Evolutionary conservation across 2,329 filamentous ascomycete species (phyloP).

Genomic region (Blumeria graminis): DNA sequence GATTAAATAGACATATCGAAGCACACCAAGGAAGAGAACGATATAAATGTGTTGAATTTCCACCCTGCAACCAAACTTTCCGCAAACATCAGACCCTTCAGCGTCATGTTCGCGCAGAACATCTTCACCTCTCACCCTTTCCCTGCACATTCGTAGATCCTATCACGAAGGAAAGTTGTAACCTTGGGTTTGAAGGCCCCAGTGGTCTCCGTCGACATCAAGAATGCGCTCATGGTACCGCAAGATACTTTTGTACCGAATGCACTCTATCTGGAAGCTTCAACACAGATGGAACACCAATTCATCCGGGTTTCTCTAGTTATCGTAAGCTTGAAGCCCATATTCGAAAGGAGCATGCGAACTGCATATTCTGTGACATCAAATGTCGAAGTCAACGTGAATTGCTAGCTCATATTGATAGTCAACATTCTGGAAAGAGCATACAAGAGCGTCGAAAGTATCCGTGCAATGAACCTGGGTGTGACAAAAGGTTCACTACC

Average conservation of each 20-base stretch:
- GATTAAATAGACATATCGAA: constrained; percentile 53
- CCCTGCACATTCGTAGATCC: constrained; percentile 37
- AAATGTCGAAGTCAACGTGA: constrained; percentile 41
- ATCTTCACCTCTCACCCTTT: constrained; percentile 48
- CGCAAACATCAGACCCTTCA: constrained; percentile 71
- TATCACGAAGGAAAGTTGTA: constrained; percentile 30
- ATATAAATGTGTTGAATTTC: constrained; percentile 46
- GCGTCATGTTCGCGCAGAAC: constrained; percentile 55
- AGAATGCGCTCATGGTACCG: constrained; percentile 41
- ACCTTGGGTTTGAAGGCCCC: constrained; percentile 47
- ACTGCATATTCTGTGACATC: constrained; percentile 52
- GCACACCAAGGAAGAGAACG: constrained; percentile 57
- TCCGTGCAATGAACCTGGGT: constrained; percentile 41
- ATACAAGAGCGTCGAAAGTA: constrained; percentile 40
- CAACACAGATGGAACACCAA: constrained; percentile 18
- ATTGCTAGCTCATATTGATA: constrained; percentile 55
- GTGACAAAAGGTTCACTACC: constrained; percentile 56
- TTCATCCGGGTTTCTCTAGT: constrained; percentile 41
- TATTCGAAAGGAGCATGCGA: constrained; percentile 45
- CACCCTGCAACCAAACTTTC: constrained; percentile 53
- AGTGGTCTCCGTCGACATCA: constrained; percentile 48
- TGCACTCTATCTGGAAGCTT: constrained; percentile 24
- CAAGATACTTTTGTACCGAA: constrained; percentile 53
- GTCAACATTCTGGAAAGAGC: constrained; percentile 40
- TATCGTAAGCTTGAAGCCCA: constrained; percentile 49